Conservation (phyloP, 2,329 filamentous ascomycete genomes). For the Stachybotrys echinatus region DNA sequence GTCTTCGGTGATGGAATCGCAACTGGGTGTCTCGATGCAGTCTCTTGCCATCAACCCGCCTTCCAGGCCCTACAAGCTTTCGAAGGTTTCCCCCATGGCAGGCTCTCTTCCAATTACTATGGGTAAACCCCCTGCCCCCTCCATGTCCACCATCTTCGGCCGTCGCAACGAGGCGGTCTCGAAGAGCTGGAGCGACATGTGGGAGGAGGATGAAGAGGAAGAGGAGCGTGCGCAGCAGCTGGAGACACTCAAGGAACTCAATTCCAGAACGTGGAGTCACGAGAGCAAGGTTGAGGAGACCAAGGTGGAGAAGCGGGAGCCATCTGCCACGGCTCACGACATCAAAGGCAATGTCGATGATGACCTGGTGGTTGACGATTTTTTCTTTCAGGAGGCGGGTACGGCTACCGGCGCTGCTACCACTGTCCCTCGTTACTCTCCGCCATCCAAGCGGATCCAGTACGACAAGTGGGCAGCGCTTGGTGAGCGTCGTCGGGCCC, state of each 20-base stretch:
- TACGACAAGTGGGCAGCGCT: conserved; percentile 87
- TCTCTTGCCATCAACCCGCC: conserved; percentile 56
- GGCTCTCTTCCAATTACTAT: conserved; percentile 75
- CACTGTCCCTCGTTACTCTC: conserved; percentile 50
- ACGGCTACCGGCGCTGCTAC: conserved; percentile 29
- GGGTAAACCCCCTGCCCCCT: conserved; percentile 65
- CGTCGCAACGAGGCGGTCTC: conserved; percentile 74
- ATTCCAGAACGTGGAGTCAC: conserved; percentile 74
- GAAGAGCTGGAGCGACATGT: conserved; percentile 99
- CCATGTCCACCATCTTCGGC: conserved; percentile 76
- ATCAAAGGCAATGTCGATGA: conserved; percentile 52
- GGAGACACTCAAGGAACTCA: conserved; percentile 54
- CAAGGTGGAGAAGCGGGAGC: conserved; percentile 13
- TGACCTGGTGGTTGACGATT: conserved; percentile 62
- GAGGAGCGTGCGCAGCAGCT: conserved; percentile 56
- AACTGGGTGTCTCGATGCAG: conserved; percentile 74
- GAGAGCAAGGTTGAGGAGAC: conserved; percentile 49
- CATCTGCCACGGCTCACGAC: conserved; percentile 16
- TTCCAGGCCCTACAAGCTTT: conserved; percentile 29
- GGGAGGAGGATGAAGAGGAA: conserved; percentile 83
- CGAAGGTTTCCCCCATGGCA: conserved; percentile 50
- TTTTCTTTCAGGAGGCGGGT: conserved; percentile 66
- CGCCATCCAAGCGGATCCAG: conserved; percentile 56
- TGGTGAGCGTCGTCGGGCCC: conserved; percentile 75
- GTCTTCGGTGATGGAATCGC: conserved; percentile 79